Evolutionary conservation across 2,329 filamentous ascomycete genomes (phyloP).

Genomic region (Chaetomium olivaceum): DNA sequence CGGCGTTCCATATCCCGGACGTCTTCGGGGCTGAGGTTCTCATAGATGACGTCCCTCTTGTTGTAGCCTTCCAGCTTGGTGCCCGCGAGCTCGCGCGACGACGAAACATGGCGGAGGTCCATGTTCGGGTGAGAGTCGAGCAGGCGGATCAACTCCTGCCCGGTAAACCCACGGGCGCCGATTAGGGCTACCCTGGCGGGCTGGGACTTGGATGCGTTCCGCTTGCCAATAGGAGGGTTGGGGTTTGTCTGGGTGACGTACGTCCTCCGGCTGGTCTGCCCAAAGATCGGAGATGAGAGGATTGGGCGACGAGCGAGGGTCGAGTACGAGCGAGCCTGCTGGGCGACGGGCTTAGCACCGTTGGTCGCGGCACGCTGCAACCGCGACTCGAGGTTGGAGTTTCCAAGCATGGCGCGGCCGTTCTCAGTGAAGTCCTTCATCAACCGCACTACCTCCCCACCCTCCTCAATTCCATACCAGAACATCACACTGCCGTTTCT

Average conservation of each 20-base stretch:
- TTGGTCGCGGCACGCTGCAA: conserved; percentile 73
- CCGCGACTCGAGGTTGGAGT: conserved; percentile 84
- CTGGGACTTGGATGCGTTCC: conserved; percentile 79
- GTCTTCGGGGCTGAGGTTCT: conserved; percentile 85
- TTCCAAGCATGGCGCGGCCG: conserved; percentile 82
- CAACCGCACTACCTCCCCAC: conserved; percentile 77
- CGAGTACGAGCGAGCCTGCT: conserved; percentile 67
- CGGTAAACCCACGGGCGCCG: conserved; percentile 90
- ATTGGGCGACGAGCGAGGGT: conserved; percentile 51
- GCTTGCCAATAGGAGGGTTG: conserved; percentile 85
- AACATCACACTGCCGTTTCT: conserved; percentile 88
- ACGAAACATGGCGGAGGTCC: conserved; percentile 89
- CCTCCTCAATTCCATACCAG: conserved; percentile 87
- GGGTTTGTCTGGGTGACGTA: conserved; percentile 74
- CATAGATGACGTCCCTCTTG: conserved; percentile 89
- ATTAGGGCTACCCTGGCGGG: conserved; percentile 83
- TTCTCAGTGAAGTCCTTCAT: conserved; percentile 84
- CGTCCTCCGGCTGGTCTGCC: conserved; percentile 41
- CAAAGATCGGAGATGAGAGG: conserved; percentile 27
- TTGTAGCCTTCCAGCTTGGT: conserved; percentile 85
- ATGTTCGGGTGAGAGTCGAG: conserved; percentile 86
- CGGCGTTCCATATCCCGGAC: conserved; percentile 80
- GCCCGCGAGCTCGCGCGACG: conserved; percentile 86
- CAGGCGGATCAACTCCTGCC: conserved; percentile 83
- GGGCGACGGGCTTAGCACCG: conserved; percentile 42